Evolutionary conservation across 2,329 filamentous ascomycete species (phyloP), one percentile per base, ranked within the genome.

Genomic region (Paracorniculantispora psalliotae): DNA sequence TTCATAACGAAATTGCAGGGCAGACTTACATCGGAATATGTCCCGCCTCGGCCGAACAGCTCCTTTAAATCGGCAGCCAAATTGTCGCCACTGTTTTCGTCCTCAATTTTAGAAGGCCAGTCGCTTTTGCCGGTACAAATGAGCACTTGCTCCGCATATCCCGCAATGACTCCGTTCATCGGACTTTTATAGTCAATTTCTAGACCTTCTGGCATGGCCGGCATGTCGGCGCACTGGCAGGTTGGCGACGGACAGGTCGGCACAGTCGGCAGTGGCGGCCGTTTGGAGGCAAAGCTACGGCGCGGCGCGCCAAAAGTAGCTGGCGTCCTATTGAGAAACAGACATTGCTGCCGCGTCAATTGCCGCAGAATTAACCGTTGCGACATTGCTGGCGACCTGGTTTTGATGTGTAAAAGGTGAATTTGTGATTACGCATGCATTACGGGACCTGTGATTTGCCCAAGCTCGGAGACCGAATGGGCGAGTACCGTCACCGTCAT

Each of bases 101-200:
- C 87, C 70, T 96, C 92, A 62, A 97, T 96, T 59, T 84, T 83
- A 68, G 89, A 92, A 28, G 81, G 78, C 92, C 92, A 97, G 74
- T 96, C 90, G 30, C 81, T 75, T 61, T 85, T 84, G 4, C 91
- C 92, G 0, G 92, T 96, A 62, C 89, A 92, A 15, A 97, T 80
- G 10, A 97, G 73, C 3, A 97, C 82, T 66, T 97, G 92, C 72
- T 96, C 88, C 1, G 86, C 80, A 70, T 96, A 96, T 1, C 81
- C 78, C 2, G 88, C 80, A 75, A 96, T 92, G 6, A 89, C 88
- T 13, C 90, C 90, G 68, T 89, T 87, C 46, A 97, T 77, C 19
- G 82, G 79, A 41, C 83, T 83, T 61, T 83, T 80, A 66, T 81
- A 80, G 69, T 97, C 92, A 56, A 97, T 92, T 23, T 87, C 83